Conservation (phyloP, 2,329 filamentous ascomycete species). For the Apiospora hydei region DNA sequence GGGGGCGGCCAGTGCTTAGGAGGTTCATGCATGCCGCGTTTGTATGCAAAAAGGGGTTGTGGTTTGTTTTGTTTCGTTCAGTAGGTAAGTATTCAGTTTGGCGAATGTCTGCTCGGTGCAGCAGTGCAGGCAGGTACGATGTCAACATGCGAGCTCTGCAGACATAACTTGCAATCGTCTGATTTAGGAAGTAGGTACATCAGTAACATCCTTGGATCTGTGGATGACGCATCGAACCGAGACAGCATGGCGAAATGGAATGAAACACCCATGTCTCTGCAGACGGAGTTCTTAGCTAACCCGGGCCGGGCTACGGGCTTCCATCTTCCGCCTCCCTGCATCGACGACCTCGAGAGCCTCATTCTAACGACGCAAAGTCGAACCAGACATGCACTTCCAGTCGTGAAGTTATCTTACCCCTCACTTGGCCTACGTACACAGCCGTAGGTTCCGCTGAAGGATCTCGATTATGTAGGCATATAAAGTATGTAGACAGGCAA, state of each 20-base stretch:
- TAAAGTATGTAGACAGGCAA: neutral
- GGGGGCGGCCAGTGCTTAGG: neutral
- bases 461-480: neutral
- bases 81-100: too few relatives aligned
- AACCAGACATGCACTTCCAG: neutral
- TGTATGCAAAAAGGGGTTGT: neutral
- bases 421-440: neutral
- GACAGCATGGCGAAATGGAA: neutral
- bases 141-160: neutral
- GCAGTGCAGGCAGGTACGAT: neutral
- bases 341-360: conserved; percentile 8
- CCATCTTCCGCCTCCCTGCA: neutral
- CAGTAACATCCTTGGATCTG: neutral
- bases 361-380: neutral
- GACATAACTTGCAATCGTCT: neutral
- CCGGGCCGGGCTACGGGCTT: neutral
- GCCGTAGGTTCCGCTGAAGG: neutral
- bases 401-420: neutral
- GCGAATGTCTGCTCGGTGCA: neutral
- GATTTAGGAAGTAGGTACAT: too few relatives aligned
- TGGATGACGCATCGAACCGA: neutral
- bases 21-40: too few relatives aligned
- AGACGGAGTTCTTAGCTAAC: neutral
- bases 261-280: neutral
- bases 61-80: neutral